Percentiles rank a stretch among this genome's conserved stretches.
Conservation (phyloP, 805 yeast species). For the Candida multigemmis region DNA sequence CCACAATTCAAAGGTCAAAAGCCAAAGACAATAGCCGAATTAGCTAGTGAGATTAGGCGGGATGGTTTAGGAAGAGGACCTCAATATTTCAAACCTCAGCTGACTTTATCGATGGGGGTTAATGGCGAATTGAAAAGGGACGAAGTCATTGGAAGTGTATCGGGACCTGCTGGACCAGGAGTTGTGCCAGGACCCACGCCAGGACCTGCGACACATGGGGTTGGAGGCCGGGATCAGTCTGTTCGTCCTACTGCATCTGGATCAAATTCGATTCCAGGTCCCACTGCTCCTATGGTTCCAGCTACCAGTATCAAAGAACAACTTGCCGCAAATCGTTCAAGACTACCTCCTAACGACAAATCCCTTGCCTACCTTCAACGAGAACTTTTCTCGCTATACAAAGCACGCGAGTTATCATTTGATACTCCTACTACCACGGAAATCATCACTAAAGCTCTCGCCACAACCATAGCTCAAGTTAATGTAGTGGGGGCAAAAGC, state of each 20-base stretch:
- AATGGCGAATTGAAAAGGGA: too few relatives aligned
- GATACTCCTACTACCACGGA: constrained; percentile 79
- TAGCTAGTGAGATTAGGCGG: constrained; percentile 31
- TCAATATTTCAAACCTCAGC: constrained; percentile 22
- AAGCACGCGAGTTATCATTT: constrained; percentile 59
- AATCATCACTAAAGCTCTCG: constrained; percentile 81
- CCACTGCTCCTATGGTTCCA: constrained; percentile 4
- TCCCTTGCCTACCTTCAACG: constrained; percentile 80
- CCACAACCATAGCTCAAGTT: constrained; percentile 87
- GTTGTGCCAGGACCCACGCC: constrained; percentile 3
- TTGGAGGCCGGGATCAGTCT: too few relatives aligned
- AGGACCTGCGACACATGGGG: too few relatives aligned
- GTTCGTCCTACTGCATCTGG: constrained; percentile 9
- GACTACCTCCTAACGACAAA: constrained; percentile 67
- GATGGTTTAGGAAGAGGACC: constrained; percentile 24
- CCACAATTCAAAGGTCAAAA: constrained; percentile 8
- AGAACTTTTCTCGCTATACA: constrained; percentile 72
- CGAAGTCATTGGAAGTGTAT: constrained; percentile 3
- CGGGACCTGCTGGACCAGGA: constrained; percentile 5
- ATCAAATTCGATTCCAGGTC: constrained; percentile 4
- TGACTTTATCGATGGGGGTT: too few relatives aligned
- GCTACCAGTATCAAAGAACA: constrained; percentile 1
- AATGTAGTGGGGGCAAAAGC: constrained; percentile 81
- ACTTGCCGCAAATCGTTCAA: constrained; percentile 31
- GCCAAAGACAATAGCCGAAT: constrained; percentile 32